Evolutionary conservation across 345 rosid species (phyloP).

Genomic region (Viola odorata): DNA sequence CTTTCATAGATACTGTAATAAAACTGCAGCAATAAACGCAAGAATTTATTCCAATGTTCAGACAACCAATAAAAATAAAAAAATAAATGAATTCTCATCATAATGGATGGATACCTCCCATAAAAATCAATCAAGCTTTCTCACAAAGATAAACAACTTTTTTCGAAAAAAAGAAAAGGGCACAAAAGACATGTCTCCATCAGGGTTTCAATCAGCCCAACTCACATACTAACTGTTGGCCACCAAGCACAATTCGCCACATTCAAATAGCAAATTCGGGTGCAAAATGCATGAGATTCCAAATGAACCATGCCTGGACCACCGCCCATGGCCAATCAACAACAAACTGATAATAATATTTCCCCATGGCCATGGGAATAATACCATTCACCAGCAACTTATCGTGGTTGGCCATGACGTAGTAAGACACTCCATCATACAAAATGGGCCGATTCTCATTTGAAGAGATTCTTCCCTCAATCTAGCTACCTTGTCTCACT

Average conservation of each 20-base stretch:
- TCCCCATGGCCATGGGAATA: conserved; percentile 27
- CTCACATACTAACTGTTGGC: conserved; percentile 39
- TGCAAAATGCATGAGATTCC: conserved; percentile 40
- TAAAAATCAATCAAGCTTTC: conserved; percentile 30
- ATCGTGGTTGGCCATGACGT: conserved; percentile 29
- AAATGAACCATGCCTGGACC: conserved; percentile 34
- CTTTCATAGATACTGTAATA: conserved; percentile 29
- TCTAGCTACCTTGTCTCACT: conserved; percentile 15
- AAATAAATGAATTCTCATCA: conserved; percentile 1
- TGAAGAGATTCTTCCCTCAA: conserved; percentile 21
- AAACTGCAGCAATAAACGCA: conserved; percentile 40
- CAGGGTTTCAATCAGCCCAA: conserved; percentile 51
- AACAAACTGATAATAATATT: conserved; percentile 8
- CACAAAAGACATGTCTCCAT: conserved; percentile 38
- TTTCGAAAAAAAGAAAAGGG: not conserved
- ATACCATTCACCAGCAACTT: conserved; percentile 36
- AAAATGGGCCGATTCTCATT: conserved; percentile 15
- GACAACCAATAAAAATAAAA: conserved; percentile 22
- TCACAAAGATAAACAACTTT: conserved; percentile 16
- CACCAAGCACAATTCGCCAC: conserved; percentile 51
- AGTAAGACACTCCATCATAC: conserved; percentile 17
- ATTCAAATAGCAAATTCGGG: conserved; percentile 37
- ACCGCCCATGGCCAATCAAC: conserved; percentile 24
- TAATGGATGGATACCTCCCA: conserved; percentile 23
- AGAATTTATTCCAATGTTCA: conserved; percentile 51